Evolutionary conservation across 805 yeast genomes (phyloP), one percentile per base, ranked within the genome.

Genomic region (Candida khao-thaluensis): DNA sequence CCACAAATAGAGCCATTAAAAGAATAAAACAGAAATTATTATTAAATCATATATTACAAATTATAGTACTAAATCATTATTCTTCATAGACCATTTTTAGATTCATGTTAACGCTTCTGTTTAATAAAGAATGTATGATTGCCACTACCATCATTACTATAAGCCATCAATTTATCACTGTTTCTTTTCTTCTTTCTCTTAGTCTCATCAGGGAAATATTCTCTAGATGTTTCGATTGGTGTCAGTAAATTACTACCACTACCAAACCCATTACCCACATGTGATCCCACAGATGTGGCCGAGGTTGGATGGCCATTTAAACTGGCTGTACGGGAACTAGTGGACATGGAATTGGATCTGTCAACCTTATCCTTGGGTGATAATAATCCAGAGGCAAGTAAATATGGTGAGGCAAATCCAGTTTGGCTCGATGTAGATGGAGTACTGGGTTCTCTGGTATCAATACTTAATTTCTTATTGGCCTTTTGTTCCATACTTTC

Each of bases 351-450:
- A 12, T 41, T 43, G 7, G 48, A 39, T 24, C 38, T 44, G 23
- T 44, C 45, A 26, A 54, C 50, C 15, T 39, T 43, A 4, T 54
- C 58, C 54, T 45, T 69, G 1, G 85, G 82, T 0, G 85, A 73
- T 35, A 74, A 53, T 21, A 76, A 52, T 1, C 85, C 86, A 0
- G 85, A 76, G 0, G 86, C 84, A 42, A 81, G 58, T 32, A 81
- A 64, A 48, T 80, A 83, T 2, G 89, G 88, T 5, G 88, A 81
- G 0, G 82, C 73, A 54, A 82, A 76, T 0, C 87, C 87, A 10
- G 44, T 38, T 20, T 42, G 47, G 21, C 33, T 27, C 7, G 25
- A 15, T 11, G 33, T 20, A 10, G 39, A 28, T 2, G 72, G 68
- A 1, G 75, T 66, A 15, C 61, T 51, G 1, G 76, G 74, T 12